Base-by-base conservation (phyloP, 225 moss, liverwort and hornwort genomes). In the Marchantia polymorpha region DNA sequence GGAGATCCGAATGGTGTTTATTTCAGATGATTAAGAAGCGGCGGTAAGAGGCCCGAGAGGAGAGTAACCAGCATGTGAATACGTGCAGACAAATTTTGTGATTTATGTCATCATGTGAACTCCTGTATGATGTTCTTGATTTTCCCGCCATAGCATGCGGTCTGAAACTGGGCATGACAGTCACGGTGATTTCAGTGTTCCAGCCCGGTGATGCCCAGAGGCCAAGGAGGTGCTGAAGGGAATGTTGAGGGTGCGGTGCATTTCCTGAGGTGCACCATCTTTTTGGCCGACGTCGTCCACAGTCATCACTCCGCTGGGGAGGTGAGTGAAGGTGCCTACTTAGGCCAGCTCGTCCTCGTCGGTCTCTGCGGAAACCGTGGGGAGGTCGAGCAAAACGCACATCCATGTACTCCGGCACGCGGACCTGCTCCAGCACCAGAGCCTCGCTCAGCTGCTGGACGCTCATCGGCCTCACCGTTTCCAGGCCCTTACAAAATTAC, bases 311-410 rank as follows among this genome's bases (percentile, higher is more conserved):
- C 66, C 66, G 29, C 66, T 67, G 26, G 26, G 66, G n/a, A 67
- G 66, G 4, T 67, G 66, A 4, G 30, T 67, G 30, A 67, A 67
- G 13, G 8, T 67, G 7, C 66, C 66, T 15, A 31, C 29, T 13
- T 27, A 67, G 12, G 17, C 66, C 7, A 7, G 7, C 8, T 0
- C 2, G 29, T 12, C 30, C 3, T 27, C 7, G 13, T 27, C 29
- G 0, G 83, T 83, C 17, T 6, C 22, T 68, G 31, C 77, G 52
- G 85, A 82, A 3, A 85, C 82, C 51, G 73, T 75, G 17, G 85
- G 85, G 20, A 83, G 52, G 46, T 87, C 82, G 80, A 89, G 70
- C 74, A 85, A 90, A 17, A 84, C 82, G 78, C 54, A 84, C 71
- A 1, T 77, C 80, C 46, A 77, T 64, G 0, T 46, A 76, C 0